Base-by-base conservation (phyloP, 1,139 yeast genomes). In the Debaryomyces udenii region DNA sequence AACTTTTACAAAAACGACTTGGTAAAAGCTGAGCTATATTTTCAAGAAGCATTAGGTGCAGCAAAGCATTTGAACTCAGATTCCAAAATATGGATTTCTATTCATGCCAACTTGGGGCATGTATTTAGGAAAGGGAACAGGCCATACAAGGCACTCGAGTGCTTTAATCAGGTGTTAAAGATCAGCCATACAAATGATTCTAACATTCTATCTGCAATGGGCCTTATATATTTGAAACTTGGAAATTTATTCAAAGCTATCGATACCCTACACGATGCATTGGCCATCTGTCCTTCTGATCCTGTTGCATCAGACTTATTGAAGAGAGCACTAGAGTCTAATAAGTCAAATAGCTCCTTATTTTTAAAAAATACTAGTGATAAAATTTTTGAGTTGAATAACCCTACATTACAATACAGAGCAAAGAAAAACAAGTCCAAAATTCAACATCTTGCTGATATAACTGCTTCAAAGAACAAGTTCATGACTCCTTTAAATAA, bases 61-160 rank as follows among this genome's bases (percentile, higher is more conserved):
- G 86, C 95, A 1, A 78, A 76, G 47, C 74, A 75, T 45, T 69
- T 87, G 45, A 86, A 85, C 52, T 80, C 93, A 3, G 95, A 89
- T 47, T 83, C 93, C 4, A 83, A 81, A 50, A 86, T 94, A 0
- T 87, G 96, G 88, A 70, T 85, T 1, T 86, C 96, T 3, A 86
- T 94, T 27, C 90, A 88, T 60, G 78, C 91, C 15, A 94, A 94
- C 59, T 69, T 93, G 45, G 99, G 96, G 0, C 98, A 91, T 61
- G 96, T 93, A 3, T 88, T 85, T 59, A 71, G 98, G 43, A 75
- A 89, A 40, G 63, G 81, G 41, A 82, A 80, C 40, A 75, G 78
- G 41, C 79, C 72, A 43, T 79, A 80, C 37, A 79, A 81, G 53
- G 86, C 98, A 0, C 69, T 90, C 33, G 77, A 74, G 30, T 86